These are phyloP conservation scores for Thelephora aurantiotincta DNA, from an alignment of 768 basidiomycete genomes.

Conservation along the genomic window DNA sequence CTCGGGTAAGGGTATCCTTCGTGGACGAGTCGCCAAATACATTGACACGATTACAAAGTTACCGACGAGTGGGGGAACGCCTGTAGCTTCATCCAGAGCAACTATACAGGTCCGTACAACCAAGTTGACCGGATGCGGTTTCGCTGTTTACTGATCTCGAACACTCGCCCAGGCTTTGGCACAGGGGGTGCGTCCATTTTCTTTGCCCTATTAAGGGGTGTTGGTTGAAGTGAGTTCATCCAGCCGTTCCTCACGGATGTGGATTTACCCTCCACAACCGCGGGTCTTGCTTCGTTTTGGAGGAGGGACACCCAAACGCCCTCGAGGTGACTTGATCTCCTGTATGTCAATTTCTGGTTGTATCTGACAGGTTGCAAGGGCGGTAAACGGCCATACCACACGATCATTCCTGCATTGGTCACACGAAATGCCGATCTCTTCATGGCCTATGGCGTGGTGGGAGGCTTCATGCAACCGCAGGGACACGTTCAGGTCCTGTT, in stretches of 20 bases:
- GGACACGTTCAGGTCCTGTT: slow-evolving; percentile 92
- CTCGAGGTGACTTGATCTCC: slow-evolving; percentile 36
- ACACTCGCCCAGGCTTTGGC: slow-evolving; percentile 55
- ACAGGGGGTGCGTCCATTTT: slow-evolving; percentile 49
- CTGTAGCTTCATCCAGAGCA: slow-evolving; percentile 82
- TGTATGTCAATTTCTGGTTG: background rate
- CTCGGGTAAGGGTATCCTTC: slow-evolving; percentile 33
- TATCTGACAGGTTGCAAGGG: slow-evolving; percentile 25
- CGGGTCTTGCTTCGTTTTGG: slow-evolving; percentile 71
- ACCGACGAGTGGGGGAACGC: slow-evolving; percentile 83
- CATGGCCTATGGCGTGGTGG: slow-evolving; percentile 86
- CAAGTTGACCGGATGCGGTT: background rate
- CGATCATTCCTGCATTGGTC: slow-evolving; percentile 86
- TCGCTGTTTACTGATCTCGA: background rate
- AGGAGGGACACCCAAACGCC: slow-evolving; percentile 74
- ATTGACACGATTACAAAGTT: slow-evolving; percentile 26
- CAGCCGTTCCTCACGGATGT: slow-evolving; percentile 83
- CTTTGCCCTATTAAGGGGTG: background rate
- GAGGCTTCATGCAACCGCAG: slow-evolving; percentile 92
- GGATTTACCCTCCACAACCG: slow-evolving; percentile 97
- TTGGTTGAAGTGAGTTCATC: background rate
- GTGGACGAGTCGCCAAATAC: background rate
- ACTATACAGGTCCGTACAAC: slow-evolving; percentile 50
- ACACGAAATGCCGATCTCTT: slow-evolving; percentile 71
- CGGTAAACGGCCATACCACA: slow-evolving; percentile 83